Evolutionary conservation across 495 filamentous ascomycete genomes (phyloP), one percentile per base, ranked within the genome.

Genomic region (Xylaria intraflava): DNA sequence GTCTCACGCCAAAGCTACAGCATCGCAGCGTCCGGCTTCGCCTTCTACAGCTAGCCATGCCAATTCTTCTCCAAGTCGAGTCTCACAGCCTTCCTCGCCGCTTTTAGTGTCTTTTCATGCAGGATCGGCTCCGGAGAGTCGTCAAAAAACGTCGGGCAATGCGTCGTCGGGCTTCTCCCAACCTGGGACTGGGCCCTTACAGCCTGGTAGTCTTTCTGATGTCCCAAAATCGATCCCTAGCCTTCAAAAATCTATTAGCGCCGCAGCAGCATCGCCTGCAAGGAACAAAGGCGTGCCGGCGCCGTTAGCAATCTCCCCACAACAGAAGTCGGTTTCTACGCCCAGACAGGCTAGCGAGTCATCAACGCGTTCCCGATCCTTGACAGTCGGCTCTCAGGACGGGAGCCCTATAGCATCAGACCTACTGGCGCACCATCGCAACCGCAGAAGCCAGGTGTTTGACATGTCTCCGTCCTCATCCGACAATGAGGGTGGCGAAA

Each of bases 391-490:
- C 6, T 97, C 93, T 17, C 87, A 95, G 64, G 93, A 97, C 69
- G 86, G 86, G 6, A 94, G 92, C 48, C 72, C 73, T 17, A 70
- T 78, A 9, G 66, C 82, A n/a, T 74, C 83, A 41, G 84, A 95
- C 55, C 72, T 86, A 30, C 82, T 89, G 55, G 82, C 86, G 0
- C 77, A 82, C 26, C 91, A 95, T 54, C 81, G 90, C 62, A 96
- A 96, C 67, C 87, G 91, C 24, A 81, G 90, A 58, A 96, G 90
- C 65, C 92, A 96, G 65, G 84, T 96, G 7, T 88, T 96, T 60
- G 94, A 97, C 64, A 86, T 96, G 67, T 97, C 94, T 3, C 93
- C 93, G 24, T 97, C 93, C 0, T 97, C 94, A 0, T 98, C 93
- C 0, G 93, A 98, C 65, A 97, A 95, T 57, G 93, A 98, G 65